phyloP scores from a whole-genome alignment of 257 asterid genomes.

The Solanum pimpinellifolium region DNA sequence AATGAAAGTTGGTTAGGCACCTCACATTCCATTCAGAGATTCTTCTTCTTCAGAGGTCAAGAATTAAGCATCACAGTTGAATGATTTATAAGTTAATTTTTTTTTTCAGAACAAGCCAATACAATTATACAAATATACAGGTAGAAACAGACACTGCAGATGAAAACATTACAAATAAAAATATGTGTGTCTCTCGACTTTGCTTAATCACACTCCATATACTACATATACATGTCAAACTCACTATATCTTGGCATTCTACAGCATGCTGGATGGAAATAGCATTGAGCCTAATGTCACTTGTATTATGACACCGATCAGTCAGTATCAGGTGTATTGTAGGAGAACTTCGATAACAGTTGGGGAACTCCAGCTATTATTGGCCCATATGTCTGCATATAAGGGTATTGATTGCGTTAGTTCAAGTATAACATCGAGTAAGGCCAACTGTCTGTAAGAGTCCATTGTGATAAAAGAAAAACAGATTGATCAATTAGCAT shows the following conservation, averaged over 20 bases:
- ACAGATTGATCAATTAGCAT: neutral
- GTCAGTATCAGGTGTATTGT: conserved; percentile 38
- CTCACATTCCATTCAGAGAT: neutral
- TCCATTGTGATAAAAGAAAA: neutral
- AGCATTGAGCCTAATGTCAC: neutral
- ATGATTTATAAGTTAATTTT: neutral
- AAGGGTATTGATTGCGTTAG: neutral
- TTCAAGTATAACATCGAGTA: neutral
- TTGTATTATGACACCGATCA: neutral
- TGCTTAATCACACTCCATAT: neutral
- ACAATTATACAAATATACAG: neutral
- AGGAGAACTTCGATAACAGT: conserved; percentile 70
- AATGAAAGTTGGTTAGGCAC: neutral
- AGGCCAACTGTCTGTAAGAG: neutral
- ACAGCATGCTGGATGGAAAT: neutral
- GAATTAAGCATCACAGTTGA: neutral
- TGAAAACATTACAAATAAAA: neutral
- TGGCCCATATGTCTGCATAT: conserved; percentile 59
- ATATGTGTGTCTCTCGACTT: neutral
- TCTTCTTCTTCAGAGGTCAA: neutral
- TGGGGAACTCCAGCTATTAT: conserved; percentile 63
- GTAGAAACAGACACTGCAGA: neutral
- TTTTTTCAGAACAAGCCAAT: neutral
- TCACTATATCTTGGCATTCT: neutral
- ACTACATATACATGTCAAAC: neutral